Percentiles rank a stretch among this genome's conserved stretches.
Conservation (phyloP, 495 filamentous ascomycete genomes). For the Schizothecium vesticola region DNA sequence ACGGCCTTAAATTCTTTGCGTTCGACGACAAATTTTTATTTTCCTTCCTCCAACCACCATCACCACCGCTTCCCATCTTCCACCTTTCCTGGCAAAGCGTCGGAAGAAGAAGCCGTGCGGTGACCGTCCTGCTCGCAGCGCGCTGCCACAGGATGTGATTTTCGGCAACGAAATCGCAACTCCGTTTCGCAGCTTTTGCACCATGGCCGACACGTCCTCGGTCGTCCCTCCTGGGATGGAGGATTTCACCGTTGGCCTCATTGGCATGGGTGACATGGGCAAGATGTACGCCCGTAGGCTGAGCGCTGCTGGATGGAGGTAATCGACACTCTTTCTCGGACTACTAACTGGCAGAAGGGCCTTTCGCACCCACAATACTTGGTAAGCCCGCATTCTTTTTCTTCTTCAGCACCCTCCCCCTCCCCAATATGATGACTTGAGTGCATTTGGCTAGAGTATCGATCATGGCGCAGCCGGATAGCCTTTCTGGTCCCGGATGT, state of each 20-base stretch:
- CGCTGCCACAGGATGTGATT: conserved; percentile 11
- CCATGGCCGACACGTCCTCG: conserved; percentile 17
- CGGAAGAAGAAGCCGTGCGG: neutral
- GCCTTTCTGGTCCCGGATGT: conserved; percentile 36
- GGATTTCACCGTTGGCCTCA: conserved; percentile 75
- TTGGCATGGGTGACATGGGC: conserved; percentile 99
- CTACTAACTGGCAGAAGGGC: neutral
- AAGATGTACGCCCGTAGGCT: conserved; percentile 94
- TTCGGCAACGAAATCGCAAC: conserved; percentile 5
- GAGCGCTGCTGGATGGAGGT: conserved; percentile 93
- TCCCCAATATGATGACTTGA: conserved; percentile 86
- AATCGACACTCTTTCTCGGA: conserved; percentile 28
- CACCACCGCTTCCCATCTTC: neutral
- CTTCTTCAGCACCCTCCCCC: conserved; percentile 3
- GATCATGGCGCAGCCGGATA: conserved; percentile 36
- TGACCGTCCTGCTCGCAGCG: neutral
- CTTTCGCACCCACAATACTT: conserved; percentile 3
- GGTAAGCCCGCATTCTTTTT: conserved; percentile 13
- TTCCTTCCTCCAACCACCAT: conserved; percentile 4
- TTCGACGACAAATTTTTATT: conserved; percentile 12
- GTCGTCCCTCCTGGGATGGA: conserved; percentile 43
- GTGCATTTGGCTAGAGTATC: conserved; percentile 99
- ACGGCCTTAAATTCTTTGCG: conserved; percentile 12
- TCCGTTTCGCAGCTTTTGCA: neutral
- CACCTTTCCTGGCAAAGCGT: neutral